phyloP scores from a whole-genome alignment of 768 basidiomycete genomes.

The Kwoniella sp. region DNA sequence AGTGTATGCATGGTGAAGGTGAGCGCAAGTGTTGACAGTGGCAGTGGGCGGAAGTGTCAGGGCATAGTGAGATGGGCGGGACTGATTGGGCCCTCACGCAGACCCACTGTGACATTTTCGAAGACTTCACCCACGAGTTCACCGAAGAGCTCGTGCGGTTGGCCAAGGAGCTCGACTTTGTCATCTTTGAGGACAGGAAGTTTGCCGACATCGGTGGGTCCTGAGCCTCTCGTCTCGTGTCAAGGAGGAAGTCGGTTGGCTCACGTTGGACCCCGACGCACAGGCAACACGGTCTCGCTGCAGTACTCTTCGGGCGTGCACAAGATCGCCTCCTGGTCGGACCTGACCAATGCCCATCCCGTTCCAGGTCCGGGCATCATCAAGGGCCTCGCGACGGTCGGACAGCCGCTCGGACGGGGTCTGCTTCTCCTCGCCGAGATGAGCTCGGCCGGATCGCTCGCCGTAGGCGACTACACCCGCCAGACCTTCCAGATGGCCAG shows the following conservation, averaged over 20 bases:
- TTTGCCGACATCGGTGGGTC: constrained; percentile 92
- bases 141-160: constrained; percentile 67
- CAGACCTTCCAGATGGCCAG: constrained; percentile 84
- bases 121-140: constrained; percentile 75
- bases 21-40: constrained; percentile 24
- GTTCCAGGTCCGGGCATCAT: constrained; percentile 95
- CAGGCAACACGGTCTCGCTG: constrained; percentile 91
- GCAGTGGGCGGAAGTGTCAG: too few relatives aligned
- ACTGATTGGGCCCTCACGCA: constrained; percentile 45
- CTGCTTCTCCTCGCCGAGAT: constrained; percentile 91
- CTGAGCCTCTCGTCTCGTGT: not conserved
- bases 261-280: not conserved
- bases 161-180: constrained; percentile 76
- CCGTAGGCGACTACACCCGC: constrained; percentile 75
- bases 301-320: constrained; percentile 92
- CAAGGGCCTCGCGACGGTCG: constrained; percentile 80
- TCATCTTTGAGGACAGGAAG: constrained; percentile 97
- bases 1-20: constrained; percentile 92
- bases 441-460: constrained; percentile 83
- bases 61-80: not conserved
- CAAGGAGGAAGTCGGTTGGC: not conserved
- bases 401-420: constrained; percentile 75
- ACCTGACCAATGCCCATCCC: constrained; percentile 94
- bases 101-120: constrained; percentile 95
- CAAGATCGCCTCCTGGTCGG: constrained; percentile 90